A percentile compares a stretch with the other conserved stretches of the same genome.
These are phyloP conservation scores for Aspergillus kassunensis DNA, from an alignment of 495 filamentous ascomycete species.

Conservation along the genomic window DNA sequence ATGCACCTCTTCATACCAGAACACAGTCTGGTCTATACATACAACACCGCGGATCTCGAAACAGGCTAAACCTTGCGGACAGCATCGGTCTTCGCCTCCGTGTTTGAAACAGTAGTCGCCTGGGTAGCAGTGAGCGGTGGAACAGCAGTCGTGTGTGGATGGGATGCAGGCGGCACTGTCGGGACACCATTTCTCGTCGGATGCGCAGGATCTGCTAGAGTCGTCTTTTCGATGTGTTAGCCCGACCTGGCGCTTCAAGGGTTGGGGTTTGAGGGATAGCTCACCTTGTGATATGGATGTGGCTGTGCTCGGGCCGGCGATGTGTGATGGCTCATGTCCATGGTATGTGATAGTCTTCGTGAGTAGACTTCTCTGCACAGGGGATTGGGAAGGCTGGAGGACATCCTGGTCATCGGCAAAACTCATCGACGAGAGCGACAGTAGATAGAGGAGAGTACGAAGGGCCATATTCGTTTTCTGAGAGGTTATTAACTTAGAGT, in stretches of 20 bases:
- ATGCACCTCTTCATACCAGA: slow-evolving; percentile 1
- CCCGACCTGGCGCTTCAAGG: not conserved
- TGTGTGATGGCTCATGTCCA: not conserved
- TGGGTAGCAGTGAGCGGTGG: not conserved
- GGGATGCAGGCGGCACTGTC: not conserved
- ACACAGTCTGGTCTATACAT: not conserved
- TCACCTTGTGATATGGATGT: not conserved
- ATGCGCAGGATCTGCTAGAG: not conserved
- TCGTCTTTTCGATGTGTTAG: not conserved
- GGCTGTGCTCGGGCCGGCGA: not conserved
- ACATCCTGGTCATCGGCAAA: not conserved
- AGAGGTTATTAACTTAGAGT: not conserved
- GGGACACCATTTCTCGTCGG: not conserved
- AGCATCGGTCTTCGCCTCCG: not conserved
- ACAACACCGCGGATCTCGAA: not conserved
- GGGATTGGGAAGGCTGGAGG: not conserved
- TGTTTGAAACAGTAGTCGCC: slow-evolving; percentile 1
- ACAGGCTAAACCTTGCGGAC: not conserved
- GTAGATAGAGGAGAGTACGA: not conserved
- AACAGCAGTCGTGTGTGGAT: not conserved
- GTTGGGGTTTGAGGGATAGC: not conserved
- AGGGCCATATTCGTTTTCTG: not conserved
- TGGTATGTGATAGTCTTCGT: not conserved
- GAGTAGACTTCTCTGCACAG: not conserved
- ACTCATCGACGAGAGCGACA: not conserved